phyloP scores from a whole-genome alignment of 805 yeast species.

The Candida namnaoensis region DNA sequence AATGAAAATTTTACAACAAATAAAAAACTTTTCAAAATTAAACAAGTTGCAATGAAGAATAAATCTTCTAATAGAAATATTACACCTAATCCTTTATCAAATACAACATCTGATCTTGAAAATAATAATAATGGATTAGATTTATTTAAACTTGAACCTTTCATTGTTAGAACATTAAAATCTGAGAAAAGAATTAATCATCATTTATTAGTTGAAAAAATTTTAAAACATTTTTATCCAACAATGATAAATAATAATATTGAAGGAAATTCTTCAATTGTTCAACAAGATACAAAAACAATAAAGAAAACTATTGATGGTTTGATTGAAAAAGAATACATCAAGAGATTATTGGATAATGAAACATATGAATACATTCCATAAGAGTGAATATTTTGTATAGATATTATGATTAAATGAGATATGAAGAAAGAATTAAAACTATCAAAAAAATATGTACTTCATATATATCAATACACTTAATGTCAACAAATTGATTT shows the following conservation, averaged over 20 bases:
- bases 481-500: too few relatives aligned
- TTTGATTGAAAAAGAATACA: slow-evolving; percentile 6
- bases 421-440: too few relatives aligned
- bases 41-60: slow-evolving; percentile 9
- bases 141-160: slow-evolving; percentile 7
- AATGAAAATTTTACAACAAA: slow-evolving; percentile 12
- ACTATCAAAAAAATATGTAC: too few relatives aligned
- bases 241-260: not conserved
- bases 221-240: slow-evolving; percentile 2
- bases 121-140: not conserved
- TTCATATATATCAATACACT: too few relatives aligned
- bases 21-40: slow-evolving; percentile 7
- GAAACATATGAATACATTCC: slow-evolving; percentile 11
- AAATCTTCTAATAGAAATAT: not conserved
- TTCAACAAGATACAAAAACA: not conserved
- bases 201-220: slow-evolving; percentile 5
- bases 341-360: slow-evolving; percentile 1
- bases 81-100: too few relatives aligned
- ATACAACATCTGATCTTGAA: not conserved
- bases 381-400: too few relatives aligned
- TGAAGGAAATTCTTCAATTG: not conserved
- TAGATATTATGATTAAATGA: too few relatives aligned
- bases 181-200: slow-evolving; percentile 4
- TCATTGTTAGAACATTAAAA: slow-evolving; percentile 13
- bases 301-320: slow-evolving; percentile 6